phyloP scores from a whole-genome alignment of 2,329 filamentous ascomycete species.

The Didymella sp. region DNA sequence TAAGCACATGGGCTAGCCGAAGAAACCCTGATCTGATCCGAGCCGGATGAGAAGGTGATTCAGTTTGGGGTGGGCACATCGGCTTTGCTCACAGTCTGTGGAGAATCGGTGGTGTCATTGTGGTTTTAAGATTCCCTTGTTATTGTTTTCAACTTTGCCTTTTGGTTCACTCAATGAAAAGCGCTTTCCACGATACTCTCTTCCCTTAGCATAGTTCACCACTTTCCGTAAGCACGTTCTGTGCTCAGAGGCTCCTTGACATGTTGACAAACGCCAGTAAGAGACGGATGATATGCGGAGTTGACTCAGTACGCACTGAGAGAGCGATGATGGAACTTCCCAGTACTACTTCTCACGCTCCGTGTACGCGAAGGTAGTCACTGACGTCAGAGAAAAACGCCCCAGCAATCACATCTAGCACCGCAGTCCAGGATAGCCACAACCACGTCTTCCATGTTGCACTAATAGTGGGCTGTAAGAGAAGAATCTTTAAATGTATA shows the following conservation, averaged over 20 bases:
- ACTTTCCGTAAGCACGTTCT: not conserved
- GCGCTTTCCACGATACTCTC: not conserved
- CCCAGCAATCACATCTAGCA: no score
- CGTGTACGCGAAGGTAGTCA: not conserved
- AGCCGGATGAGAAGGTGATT: not conserved
- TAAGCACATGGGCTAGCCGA: not conserved
- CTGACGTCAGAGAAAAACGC: not conserved
- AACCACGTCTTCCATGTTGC: no score
- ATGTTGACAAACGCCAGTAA: not conserved
- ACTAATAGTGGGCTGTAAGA: no score
- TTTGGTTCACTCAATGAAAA: not conserved
- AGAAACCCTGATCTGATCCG: not conserved
- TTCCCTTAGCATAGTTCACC: not conserved
- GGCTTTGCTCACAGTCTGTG: not conserved
- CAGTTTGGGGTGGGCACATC: not conserved
- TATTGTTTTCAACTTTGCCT: not conserved
- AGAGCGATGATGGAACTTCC: not conserved
- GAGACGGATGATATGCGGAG: not conserved
- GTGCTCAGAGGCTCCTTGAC: not conserved
- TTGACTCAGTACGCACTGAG: not conserved
- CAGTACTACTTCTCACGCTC: not conserved
- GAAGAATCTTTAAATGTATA: no score
- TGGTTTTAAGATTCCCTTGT: not conserved
- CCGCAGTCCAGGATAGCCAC: no score
- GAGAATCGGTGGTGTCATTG: not conserved